Percentiles rank a stretch among this genome's conserved stretches.
phyloP scores from a whole-genome alignment of 768 basidiomycete species.

The Daedaleopsis sinensis region DNA sequence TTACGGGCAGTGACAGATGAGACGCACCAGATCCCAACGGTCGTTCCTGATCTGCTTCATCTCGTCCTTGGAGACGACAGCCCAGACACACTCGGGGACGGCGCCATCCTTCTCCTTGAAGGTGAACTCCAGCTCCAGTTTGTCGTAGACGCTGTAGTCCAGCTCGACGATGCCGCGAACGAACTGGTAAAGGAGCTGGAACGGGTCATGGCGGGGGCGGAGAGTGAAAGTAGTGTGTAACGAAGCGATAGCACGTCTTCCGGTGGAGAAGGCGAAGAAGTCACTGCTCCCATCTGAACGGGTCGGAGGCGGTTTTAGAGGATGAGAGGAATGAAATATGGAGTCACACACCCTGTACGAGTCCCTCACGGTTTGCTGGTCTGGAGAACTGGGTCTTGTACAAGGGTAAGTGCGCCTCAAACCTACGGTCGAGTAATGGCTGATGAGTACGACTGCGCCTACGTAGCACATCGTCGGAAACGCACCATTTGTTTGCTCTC shows the following conservation, averaged over 20 bases:
- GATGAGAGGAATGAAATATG: background rate
- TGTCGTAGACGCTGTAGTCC: conserved; percentile 68
- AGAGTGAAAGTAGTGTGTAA: conserved; percentile 81
- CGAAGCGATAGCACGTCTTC: conserved; percentile 73
- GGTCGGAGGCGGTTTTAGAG: background rate
- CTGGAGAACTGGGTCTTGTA: conserved; percentile 76
- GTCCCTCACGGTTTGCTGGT: conserved; percentile 53
- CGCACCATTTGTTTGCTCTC: conserved; percentile 70
- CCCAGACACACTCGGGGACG: conserved; percentile 79
- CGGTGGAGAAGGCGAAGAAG: conserved; percentile 87
- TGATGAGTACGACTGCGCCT: conserved; percentile 5
- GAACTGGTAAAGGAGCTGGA: conserved; percentile 65
- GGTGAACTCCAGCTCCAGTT: conserved; percentile 78
- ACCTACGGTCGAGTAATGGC: conserved; percentile 44
- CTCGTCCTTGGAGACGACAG: conserved; percentile 79
- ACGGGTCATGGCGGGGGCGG: conserved; percentile 81
- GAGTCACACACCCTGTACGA: conserved; percentile 25
- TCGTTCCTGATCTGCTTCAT: conserved; percentile 65
- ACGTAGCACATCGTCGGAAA: conserved; percentile 17
- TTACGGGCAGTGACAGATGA: background rate
- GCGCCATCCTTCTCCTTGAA: conserved; percentile 43
- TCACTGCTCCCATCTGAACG: conserved; percentile 71
- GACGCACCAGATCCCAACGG: conserved; percentile 85
- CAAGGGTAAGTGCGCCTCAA: conserved; percentile 58
- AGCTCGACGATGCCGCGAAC: conserved; percentile 73